A percentile compares a stretch with the other conserved stretches of the same genome.
These are phyloP conservation scores for Tolypocladium endophyticum DNA, from an alignment of 2,329 filamentous ascomycete species.

Conservation along the genomic window DNA sequence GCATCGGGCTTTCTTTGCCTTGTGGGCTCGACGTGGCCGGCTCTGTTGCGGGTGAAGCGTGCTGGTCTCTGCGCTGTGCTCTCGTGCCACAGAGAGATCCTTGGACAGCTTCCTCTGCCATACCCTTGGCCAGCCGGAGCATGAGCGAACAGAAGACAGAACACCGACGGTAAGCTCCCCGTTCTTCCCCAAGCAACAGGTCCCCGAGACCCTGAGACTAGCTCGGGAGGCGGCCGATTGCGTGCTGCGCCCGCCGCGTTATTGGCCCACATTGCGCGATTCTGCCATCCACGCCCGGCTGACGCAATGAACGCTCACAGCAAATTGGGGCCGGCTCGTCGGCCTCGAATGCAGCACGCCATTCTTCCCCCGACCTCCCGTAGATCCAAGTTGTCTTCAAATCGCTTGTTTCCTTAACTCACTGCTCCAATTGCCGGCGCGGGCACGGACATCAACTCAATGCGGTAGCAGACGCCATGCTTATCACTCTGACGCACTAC, in stretches of 20 bases:
- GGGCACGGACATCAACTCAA: not conserved
- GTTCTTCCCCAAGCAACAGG: not conserved
- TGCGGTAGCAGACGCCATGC: not conserved
- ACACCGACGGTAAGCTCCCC: not conserved
- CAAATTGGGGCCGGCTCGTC: not conserved
- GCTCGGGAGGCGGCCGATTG: conserved; percentile 11
- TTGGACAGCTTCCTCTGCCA: not conserved
- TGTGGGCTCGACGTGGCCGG: not conserved
- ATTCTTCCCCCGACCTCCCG: not conserved
- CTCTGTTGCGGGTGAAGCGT: not conserved
- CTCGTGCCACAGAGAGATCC: not conserved
- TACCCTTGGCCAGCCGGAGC: no score
- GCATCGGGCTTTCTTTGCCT: not conserved
- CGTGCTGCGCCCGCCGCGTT: conserved; percentile 13
- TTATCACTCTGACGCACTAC: not conserved
- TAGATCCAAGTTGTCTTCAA: not conserved
- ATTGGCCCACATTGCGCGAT: conserved; percentile 13
- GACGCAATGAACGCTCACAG: conserved; percentile 13
- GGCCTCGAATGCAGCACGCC: not conserved
- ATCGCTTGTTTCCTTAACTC: no score
- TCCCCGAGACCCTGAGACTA: not conserved
- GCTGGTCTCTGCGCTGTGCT: not conserved
- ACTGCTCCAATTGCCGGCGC: not conserved
- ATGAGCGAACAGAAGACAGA: not conserved
- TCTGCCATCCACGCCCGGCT: conserved; percentile 15